Evolutionary conservation across 352 stramenopile species (phyloP), one percentile per base, ranked within the genome.

Genomic region (Phytophthora tentaculata): DNA sequence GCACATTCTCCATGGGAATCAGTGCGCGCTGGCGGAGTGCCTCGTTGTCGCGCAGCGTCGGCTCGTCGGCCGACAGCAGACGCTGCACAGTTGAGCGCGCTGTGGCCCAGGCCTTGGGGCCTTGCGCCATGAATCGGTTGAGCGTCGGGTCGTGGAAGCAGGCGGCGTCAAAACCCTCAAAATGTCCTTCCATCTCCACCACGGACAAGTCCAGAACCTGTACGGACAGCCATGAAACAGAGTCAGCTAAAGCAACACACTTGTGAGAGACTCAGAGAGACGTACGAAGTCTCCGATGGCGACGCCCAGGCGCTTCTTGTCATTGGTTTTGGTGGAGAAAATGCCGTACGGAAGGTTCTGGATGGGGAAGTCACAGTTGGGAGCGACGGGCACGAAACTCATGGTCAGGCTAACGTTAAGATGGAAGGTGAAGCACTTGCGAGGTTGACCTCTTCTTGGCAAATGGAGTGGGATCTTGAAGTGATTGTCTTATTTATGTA

Each of bases 331-430:
- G 64, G 80, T 87, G 24, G 89, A 97, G 73, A 97, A 98, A 16
- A 98, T 80, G 45, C 97, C 96, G 81, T 98, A 98, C 19, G 96
- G 96, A 56, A 99, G 82, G 80, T 99, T 99, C 63, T 96, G 82
- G 55, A 98, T 86, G 23, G 96, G 90, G 69, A 99, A 99, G 75
- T 99, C 84, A 62, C 73, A 80, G 39, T 90, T 79, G 32, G 77
- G 44, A 32, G 79, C 26, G 47, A 91, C 81, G 17, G 67, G 41
- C 9, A 95, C 69, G 64, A 95, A 95, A 53, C 84, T 91, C 28
- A 71, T 71, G 67, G 67, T n/a, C 23, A 17, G 50, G 61, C 35
- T 20, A n/a, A n/a, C n/a, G n/a, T n/a, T 39, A 39, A 9, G 32
- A 39, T 16, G 12, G 32, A 39, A 39, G 28, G 32, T 4, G 12